Evolutionary conservation across 2,329 filamentous ascomycete genomes (phyloP), one percentile per base, ranked within the genome.

Genomic region (Diplodia seriata): DNA sequence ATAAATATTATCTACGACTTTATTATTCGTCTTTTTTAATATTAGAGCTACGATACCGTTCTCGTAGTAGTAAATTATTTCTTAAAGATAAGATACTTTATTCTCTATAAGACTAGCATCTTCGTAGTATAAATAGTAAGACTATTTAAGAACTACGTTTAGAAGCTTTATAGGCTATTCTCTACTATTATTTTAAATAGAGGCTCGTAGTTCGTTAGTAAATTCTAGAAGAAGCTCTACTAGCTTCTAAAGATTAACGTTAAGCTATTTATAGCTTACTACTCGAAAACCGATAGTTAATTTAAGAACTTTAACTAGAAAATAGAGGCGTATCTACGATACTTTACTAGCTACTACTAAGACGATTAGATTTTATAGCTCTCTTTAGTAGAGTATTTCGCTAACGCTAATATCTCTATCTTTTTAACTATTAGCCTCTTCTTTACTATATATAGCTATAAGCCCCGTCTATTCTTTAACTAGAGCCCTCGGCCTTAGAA

Each of bases 221-320:
- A 63, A 8, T 70, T 73, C 38, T 72, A 55, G 69, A 71, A 67
- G 33, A n/a, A 49, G 11, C 54, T 72, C 1, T 68, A 67, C 49
- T 56, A 65, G 33, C 8, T 57, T 18, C 62, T 71, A 11, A 36
- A 57, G 20, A 53, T 69, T 14, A 43, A 65, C 7, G 23, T 55
- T 5, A 69, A 66, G 43, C 56, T 73, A 6, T 73, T 68, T 2
- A 74, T 69, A 9, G 70, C 71, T 8, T 73, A 69, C 55, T 68
- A 74, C 57, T 69, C 70, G 2, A 38, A 74, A 57, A 74, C 70
- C 0, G 69, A 73, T 59, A 68, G 70, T 2, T 57, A 74, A 49
- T 72, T 68, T 8, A 70, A 73, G 47, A 56, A 53, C 14, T 18
- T 49, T 4, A 73, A 73, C 50, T 18, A 71, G 36, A 33, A 57